These are phyloP conservation scores for Cucurbita maxima DNA, from an alignment of 306 rosid species.

Conservation along the genomic window DNA sequence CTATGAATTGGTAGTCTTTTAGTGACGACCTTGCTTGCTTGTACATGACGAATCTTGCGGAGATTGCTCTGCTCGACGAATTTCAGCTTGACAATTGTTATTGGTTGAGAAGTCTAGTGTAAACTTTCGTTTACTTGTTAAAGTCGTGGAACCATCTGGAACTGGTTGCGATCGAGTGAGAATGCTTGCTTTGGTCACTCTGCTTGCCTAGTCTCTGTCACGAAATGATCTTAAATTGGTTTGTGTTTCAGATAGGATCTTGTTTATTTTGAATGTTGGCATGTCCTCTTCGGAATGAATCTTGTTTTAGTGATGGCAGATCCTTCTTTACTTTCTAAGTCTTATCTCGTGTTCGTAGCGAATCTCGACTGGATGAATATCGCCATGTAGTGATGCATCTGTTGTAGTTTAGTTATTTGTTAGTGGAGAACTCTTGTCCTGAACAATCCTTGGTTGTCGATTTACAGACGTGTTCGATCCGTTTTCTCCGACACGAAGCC, in stretches of 20 bases:
- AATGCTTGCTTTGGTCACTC: not conserved
- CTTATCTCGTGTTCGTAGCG: not conserved
- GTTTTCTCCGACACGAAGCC: conserved; percentile 43
- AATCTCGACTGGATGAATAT: too few relatives aligned
- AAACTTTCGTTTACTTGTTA: not conserved
- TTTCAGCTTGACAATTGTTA: not conserved
- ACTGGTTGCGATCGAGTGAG: not conserved
- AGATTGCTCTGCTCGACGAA: not conserved
- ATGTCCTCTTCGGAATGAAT: too few relatives aligned
- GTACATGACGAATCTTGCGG: not conserved
- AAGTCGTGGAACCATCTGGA: not conserved
- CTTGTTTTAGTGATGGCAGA: not conserved
- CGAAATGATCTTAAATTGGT: not conserved
- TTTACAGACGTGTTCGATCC: conserved; percentile 56
- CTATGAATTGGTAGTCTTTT: not conserved
- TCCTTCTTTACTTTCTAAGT: not conserved
- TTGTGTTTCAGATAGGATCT: not conserved
- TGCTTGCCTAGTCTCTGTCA: not conserved
- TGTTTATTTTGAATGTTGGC: not conserved
- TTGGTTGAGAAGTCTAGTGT: not conserved
- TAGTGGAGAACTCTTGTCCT: not conserved
- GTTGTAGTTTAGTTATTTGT: not conserved
- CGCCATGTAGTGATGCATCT: too few relatives aligned
- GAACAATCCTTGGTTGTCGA: too few relatives aligned
- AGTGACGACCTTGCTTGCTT: not conserved